These are phyloP conservation scores for Pseudozyma thailandica DNA, from an alignment of 1,284 basidiomycete genomes.

Conservation along the genomic window DNA sequence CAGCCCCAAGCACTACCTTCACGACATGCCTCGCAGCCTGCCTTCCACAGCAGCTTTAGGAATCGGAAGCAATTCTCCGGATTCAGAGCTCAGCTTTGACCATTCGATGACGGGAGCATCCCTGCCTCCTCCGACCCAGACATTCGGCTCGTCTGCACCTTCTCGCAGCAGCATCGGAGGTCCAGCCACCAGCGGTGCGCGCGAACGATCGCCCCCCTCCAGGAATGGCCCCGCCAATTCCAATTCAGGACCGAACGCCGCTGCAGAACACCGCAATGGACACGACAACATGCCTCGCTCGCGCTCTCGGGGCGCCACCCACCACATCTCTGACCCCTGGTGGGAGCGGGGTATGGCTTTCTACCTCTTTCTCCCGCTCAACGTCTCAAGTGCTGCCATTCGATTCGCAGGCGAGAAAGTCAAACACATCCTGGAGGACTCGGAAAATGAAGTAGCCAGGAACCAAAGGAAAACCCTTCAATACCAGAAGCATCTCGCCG, in stretches of 20 bases:
- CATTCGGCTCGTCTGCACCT: conserved; percentile 10
- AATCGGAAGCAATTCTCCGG: conserved; percentile 22
- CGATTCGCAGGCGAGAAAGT: conserved; percentile 50
- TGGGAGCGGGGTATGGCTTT: conserved; percentile 49
- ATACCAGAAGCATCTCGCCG: conserved; percentile 44
- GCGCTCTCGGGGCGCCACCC: conserved; percentile 11
- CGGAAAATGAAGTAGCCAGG: conserved; percentile 31
- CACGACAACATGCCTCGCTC: not conserved
- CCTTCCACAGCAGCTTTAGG: conserved; percentile 46
- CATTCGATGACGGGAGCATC: conserved; percentile 1
- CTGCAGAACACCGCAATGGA: not conserved
- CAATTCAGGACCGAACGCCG: conserved; percentile 1
- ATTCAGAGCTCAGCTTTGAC: conserved; percentile 12
- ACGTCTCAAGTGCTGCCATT: conserved; percentile 44
- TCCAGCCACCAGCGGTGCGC: not conserved
- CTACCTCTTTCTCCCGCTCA: conserved; percentile 54
- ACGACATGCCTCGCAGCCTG: conserved; percentile 47
- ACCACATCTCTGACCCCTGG: conserved; percentile 40
- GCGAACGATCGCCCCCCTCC: conserved; percentile 10
- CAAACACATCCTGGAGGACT: conserved; percentile 34
- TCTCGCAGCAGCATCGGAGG: conserved; percentile 6
- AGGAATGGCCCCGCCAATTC: not conserved
- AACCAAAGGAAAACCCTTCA: conserved; percentile 38
- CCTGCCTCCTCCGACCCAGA: conserved; percentile 7
- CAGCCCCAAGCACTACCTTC: conserved; percentile 40